Evolutionary conservation across 208 protist genomes (phyloP), one percentile per base, ranked within the genome.

Genomic region (Trypanosomatidae sp.): DNA sequence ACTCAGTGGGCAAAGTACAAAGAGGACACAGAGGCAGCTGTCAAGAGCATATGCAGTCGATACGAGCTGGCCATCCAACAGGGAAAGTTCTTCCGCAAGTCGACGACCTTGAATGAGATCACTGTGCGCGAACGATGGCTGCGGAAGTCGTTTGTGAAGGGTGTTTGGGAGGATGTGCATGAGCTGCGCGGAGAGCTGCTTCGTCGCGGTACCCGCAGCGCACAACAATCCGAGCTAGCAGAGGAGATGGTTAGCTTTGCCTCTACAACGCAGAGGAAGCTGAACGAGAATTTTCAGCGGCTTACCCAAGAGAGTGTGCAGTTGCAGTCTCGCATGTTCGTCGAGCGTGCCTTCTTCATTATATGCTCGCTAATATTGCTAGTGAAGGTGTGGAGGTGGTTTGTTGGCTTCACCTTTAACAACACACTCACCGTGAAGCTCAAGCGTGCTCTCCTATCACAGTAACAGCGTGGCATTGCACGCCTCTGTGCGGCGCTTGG

Each of bases 211-310:
- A 86, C 93, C 12, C 89, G 91, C 36, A 97, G 89, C 65, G 89
- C 90, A 33, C 91, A 97, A 60, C 93, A 97, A 75, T 95, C 91
- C 15, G 86, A 95, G 82, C 73, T 97, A 67, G 93, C 93, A 8
- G 91, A 97, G 81, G 82, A 89, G 66, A 97, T 97, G 93, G 91
- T 97, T 25, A 81, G 82, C 59, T 95, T 95, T 73, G 93, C 93
- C 44, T 93, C 90, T 4, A 67, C 84, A 25, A 89, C 81, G 19
- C 93, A 95, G 79, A 79, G 91, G 25, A 95, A 95, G 76, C 74
- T 97, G 49, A 95, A 90, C 58, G 93, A 95, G 7, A 88, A 97
- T 77, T 97, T 97, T 71, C 90, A 93, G 76, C 87, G 86, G 8
- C 82, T 93, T 15, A 95, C 91, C 5, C 93, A 97, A 77, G 43